Percentiles rank a stretch among this genome's conserved stretches.
Conservation (phyloP, 306 rosid species). For the Dryas octopetala region DNA sequence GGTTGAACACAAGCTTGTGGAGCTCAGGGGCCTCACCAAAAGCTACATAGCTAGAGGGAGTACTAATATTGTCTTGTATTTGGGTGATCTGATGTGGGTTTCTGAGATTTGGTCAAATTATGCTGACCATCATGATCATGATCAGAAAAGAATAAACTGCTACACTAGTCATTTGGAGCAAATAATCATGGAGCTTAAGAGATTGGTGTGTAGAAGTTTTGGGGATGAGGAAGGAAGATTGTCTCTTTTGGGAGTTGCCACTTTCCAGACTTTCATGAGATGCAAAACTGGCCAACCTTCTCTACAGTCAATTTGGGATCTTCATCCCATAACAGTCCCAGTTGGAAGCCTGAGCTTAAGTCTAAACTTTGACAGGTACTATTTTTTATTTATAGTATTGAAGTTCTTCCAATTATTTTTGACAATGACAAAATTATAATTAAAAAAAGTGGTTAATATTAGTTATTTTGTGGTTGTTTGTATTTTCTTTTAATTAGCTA, state of each 20-base stretch:
- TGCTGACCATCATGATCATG: conserved; percentile 20
- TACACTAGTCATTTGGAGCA: conserved; percentile 54
- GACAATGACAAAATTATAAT: no score
- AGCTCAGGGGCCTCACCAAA: conserved; percentile 62
- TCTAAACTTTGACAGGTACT: conserved; percentile 71
- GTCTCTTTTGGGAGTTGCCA: conserved; percentile 73
- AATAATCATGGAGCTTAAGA: conserved; percentile 68
- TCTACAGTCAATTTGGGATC: conserved; percentile 77
- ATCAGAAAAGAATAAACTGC: conserved; percentile 37
- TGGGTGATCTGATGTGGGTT: conserved; percentile 81
- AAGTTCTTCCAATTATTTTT: background rate
- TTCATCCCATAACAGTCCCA: conserved; percentile 73
- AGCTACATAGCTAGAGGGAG: conserved; percentile 64
- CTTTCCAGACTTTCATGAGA: conserved; percentile 62
- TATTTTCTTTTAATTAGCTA: conserved; percentile 30
- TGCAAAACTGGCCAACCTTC: conserved; percentile 69
- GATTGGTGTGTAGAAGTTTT: conserved; percentile 45
- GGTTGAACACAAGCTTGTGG: conserved; percentile 60
- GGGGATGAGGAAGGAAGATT: conserved; percentile 48
- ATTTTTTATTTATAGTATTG: background rate
- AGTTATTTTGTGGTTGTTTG: background rate
- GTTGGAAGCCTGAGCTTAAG: conserved; percentile 69
- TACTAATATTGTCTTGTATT: conserved; percentile 48
- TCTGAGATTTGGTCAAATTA: conserved; percentile 69
- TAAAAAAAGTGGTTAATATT: background rate